Base-by-base conservation (phyloP, 768 basidiomycete species). In the Leccinellum albellum region DNA sequence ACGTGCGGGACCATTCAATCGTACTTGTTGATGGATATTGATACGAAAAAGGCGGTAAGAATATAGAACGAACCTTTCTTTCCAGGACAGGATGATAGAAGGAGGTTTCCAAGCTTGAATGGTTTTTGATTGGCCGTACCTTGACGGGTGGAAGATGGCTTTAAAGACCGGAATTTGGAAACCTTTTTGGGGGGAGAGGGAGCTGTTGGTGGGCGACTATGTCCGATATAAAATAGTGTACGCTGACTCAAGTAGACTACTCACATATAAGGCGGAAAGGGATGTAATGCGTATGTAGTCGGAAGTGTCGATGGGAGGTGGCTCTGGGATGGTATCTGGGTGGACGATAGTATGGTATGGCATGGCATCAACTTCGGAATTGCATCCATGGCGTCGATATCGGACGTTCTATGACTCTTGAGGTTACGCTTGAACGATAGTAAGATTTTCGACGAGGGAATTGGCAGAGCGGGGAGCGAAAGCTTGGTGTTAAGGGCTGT, bases 61-160 rank as follows among this genome's bases (percentile, higher is more conserved):
- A 51, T 20, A 53, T 37, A 37, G 7, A 26, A 57, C 71, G 10
- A 29, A 87, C 88, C 87, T 80, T 97, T 94, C 73, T 98, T 98
- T 4, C 95, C 95, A 3, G 95, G 95, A 75, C 96, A 98, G 6
- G 91, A 94, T 6, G 90, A 93, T 31, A 98, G 72, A 51, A 88
- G 80, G 21, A 98, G 74, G 70, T 98, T 98, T n/a, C 95, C 95
- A 9, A 96, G 73, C 13, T 65, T 66, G 28, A 74, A 72, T 12
- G 62, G 58, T 24, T 67, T 63, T 32, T 59, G 54, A 24, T 50
- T 55, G 59, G 51, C 2, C 57, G 58, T 17, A 42, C 24, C 44
- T 53, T 51, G 50, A 54, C 45, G 53, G 50, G 58, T 45, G 31
- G 50, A 26, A 31, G 58, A 52, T 9, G 63, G 48, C 26, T 46